phyloP scores from a whole-genome alignment of 2,329 filamentous ascomycete genomes.

The Dactylellina leptospora region DNA sequence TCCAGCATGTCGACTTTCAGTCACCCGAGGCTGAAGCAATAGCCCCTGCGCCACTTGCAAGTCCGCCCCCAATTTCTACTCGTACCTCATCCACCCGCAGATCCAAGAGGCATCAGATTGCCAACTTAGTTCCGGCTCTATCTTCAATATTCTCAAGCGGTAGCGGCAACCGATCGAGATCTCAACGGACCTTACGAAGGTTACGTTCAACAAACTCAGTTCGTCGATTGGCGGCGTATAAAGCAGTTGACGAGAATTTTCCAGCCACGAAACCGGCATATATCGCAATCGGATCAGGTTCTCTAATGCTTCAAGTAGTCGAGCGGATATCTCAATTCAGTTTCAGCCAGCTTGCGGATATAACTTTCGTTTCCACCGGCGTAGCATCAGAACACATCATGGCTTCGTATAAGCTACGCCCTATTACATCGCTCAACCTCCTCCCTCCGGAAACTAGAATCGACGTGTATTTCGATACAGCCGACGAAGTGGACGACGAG shows the following conservation, averaged over 20 bases:
- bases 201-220: constrained; percentile 7
- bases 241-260: constrained; percentile 45
- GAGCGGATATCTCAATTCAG: constrained; percentile 31
- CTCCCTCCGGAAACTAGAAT: constrained; percentile 67
- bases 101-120: constrained; percentile 7
- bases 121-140: constrained; percentile 6
- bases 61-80: constrained; percentile 10
- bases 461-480: constrained; percentile 94
- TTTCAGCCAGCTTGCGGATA: constrained; percentile 16
- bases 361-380: constrained; percentile 43
- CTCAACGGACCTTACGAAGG: constrained; percentile 5
- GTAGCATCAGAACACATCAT: constrained; percentile 46
- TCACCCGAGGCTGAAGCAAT: constrained; percentile 16
- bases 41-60: not conserved
- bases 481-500: constrained; percentile 93
- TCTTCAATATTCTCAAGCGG: constrained; percentile 25
- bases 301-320: constrained; percentile 33
- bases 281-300: constrained; percentile 41
- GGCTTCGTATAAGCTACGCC: constrained; percentile 35
- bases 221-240: constrained; percentile 31
- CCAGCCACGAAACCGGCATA: constrained; percentile 33
- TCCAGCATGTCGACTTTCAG: constrained; percentile 45
- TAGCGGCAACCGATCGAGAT: not conserved
- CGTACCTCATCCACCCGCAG: constrained; percentile 5
- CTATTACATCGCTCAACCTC: constrained; percentile 27